Evolutionary conservation across 2,329 filamentous ascomycete genomes (phyloP).

Genomic region (Ilyonectria mors-panacis): DNA sequence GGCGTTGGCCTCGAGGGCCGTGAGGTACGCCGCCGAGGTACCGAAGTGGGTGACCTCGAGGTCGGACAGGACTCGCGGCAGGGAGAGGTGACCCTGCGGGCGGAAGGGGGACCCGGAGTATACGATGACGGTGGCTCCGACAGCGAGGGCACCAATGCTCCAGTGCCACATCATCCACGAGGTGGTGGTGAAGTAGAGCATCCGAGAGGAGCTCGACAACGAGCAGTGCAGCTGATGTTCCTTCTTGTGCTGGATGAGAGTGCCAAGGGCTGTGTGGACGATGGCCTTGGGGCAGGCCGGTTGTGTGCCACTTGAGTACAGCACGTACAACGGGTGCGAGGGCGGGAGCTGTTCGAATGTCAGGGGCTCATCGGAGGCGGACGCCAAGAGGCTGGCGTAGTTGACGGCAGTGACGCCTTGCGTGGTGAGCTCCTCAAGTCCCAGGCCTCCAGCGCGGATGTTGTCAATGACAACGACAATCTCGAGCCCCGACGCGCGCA

Average conservation of each 20-base stretch:
- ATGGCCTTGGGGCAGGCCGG: constrained; percentile 92
- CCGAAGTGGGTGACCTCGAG: constrained; percentile 92
- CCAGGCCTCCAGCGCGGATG: constrained; percentile 61
- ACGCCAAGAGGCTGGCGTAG: constrained; percentile 62
- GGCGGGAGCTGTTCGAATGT: constrained; percentile 84
- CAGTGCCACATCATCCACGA: constrained; percentile 99
- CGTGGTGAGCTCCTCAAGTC: constrained; percentile 58
- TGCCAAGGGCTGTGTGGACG: constrained; percentile 91
- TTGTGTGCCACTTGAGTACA: constrained; percentile 95
- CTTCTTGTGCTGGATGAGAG: constrained; percentile 96
- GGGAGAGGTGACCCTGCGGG: constrained; percentile 82
- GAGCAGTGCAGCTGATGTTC: constrained; percentile 92
- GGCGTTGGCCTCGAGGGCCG: constrained; percentile 85
- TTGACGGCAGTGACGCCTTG: constrained; percentile 60
- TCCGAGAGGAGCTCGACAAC: constrained; percentile 77
- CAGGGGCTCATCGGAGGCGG: constrained; percentile 62
- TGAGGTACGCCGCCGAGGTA: constrained; percentile 94
- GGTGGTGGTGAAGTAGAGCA: constrained; percentile 95
- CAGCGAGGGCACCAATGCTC: constrained; percentile 88
- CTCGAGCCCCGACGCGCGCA: constrained; percentile 73
- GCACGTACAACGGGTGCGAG: constrained; percentile 91
- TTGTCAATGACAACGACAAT: constrained; percentile 83
- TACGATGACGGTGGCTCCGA: constrained; percentile 85
- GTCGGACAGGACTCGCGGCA: constrained; percentile 86
- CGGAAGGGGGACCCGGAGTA: constrained; percentile 95